phyloP scores from a whole-genome alignment of 257 asterid genomes.

The Euphrasia confusa region DNA sequence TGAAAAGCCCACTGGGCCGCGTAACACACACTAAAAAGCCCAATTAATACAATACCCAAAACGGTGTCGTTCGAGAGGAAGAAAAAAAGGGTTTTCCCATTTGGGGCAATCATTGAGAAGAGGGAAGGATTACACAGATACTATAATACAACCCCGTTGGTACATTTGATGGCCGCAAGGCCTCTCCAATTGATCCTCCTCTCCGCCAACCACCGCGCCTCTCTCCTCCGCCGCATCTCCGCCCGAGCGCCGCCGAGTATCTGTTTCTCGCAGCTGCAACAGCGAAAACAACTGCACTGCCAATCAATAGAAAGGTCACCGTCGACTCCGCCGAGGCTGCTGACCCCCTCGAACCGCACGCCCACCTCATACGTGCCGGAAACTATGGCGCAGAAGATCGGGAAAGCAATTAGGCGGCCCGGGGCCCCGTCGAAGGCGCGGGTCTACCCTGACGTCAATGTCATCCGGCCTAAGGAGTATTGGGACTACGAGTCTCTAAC shows the following conservation, averaged over 20 bases:
- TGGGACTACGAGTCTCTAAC: slow-evolving; percentile 89
- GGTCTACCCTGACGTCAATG: slow-evolving; percentile 74
- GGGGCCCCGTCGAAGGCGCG: slow-evolving; percentile 86
- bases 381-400: slow-evolving; percentile 84
- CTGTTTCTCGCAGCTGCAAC: slow-evolving; percentile 23
- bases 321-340: slow-evolving; percentile 18
- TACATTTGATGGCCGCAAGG: slow-evolving; percentile 80
- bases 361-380: slow-evolving; percentile 33
- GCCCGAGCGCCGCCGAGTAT: slow-evolving; percentile 30
- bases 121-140: no score
- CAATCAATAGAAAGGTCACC: slow-evolving; percentile 15
- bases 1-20: background rate
- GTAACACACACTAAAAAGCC: background rate
- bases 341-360: slow-evolving; percentile 30
- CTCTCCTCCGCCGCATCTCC: slow-evolving; percentile 24
- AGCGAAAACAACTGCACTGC: slow-evolving; percentile 16
- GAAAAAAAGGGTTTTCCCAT: slow-evolving; percentile 22
- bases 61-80: slow-evolving; percentile 6
- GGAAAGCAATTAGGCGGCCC: slow-evolving; percentile 75
- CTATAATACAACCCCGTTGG: background rate
- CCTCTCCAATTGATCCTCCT: slow-evolving; percentile 53
- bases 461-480: slow-evolving; percentile 80
- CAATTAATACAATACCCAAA: background rate
- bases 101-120: slow-evolving; percentile 20
- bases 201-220: slow-evolving; percentile 34